These are phyloP conservation scores for Neurospora terricola DNA, from an alignment of 495 filamentous ascomycete species.

Conservation along the genomic window DNA sequence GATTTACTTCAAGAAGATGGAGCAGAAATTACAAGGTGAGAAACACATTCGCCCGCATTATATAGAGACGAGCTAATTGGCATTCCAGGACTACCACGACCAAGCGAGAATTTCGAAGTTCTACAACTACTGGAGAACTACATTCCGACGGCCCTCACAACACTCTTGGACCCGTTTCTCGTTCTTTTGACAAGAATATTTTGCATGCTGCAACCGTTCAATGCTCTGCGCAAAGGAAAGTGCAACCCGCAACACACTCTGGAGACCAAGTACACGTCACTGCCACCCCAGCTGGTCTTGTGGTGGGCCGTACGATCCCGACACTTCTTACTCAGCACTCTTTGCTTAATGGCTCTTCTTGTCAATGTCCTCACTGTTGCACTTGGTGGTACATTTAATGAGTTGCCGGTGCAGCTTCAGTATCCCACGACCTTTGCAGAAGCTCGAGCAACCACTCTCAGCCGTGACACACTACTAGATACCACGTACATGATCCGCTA, in stretches of 20 bases:
- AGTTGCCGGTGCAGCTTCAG: not conserved
- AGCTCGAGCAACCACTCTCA: not conserved
- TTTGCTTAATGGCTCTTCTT: not conserved
- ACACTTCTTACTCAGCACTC: not conserved
- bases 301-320: not conserved
- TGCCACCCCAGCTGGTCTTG: not conserved
- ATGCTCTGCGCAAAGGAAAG: not conserved
- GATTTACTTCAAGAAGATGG: no score
- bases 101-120: slow-evolving; percentile 25
- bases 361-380: not conserved
- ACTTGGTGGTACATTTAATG: not conserved
- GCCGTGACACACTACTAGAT: not conserved
- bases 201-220: not conserved
- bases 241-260: not conserved
- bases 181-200: slow-evolving; percentile 23
- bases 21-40: no score
- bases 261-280: not conserved
- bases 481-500: no score
- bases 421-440: not conserved
- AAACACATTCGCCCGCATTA: no score
- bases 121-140: slow-evolving; percentile 34
- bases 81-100: slow-evolving; percentile 24
- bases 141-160: slow-evolving; percentile 33
- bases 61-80: no score
- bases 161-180: slow-evolving; percentile 37